Base-by-base conservation (phyloP, 2,329 filamentous ascomycete genomes). In the Arthrobotrys sinensis region DNA sequence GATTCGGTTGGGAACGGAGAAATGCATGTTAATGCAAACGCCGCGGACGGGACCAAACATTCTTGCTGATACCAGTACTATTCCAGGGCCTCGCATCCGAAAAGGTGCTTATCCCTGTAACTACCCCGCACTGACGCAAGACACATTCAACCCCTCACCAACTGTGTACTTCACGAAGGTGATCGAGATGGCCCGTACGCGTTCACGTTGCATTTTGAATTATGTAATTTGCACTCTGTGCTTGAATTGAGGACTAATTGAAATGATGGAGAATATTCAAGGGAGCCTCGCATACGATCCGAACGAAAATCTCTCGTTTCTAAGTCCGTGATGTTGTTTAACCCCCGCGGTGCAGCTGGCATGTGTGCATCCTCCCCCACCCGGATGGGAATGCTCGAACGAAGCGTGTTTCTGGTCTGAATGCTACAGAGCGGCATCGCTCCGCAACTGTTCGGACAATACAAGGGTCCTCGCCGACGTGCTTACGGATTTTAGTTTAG, bases 41-140 rank as follows among this genome's bases (percentile, higher is more conserved):
- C 55, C 19, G 55, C 19, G 36, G 55, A 36, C 52, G 12, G 32
- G 52, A 38, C 52, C 52, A 60, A 52, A 60, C 19, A 60, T 60
- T 40, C 24, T 43, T 43, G 19, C 32, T 57, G n/a, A 38, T 40
- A 12, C 16, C 32, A 57, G 11, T 14, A 43, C 53, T 8, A 43
- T 60, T 60, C 53, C 36, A 60, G 55, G 55, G 55, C 28, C 36
- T 40, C 55, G 55, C 36, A 60, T 40, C 55, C 55, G 55, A 60
- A 60, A 60, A 43, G 36, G 34, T 28, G 34, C 55, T n/a, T 19
- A 60, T 60, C 55, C 55, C 19, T 60, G 55, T 19, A 21, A 60
- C 55, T 60, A 60, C 55, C 55, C 55, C 55, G 55, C 55, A 60
- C 55, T 60, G 55, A 60, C 55, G 55, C 55, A 60, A 60, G 55